phyloP scores from a whole-genome alignment of 2,329 filamentous ascomycete species.

The Leptographium galeiforme region DNA sequence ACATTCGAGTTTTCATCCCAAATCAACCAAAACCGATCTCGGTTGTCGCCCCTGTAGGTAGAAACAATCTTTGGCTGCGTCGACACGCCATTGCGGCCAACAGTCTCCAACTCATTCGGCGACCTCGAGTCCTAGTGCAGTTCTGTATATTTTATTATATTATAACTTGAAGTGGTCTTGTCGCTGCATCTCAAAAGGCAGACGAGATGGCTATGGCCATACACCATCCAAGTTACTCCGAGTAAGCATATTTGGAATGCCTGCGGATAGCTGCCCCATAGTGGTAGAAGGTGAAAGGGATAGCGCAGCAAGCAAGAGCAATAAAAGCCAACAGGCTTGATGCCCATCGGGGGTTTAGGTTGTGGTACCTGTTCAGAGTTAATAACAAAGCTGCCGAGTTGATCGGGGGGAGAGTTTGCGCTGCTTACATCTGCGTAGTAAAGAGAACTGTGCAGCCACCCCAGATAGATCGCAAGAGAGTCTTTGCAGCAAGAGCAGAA shows the following conservation, averaged over 20 bases:
- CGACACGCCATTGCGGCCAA: no score
- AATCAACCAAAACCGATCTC: no score
- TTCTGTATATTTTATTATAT: no score
- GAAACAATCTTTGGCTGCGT: no score
- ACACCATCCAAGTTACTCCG: not conserved
- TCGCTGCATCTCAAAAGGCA: no score
- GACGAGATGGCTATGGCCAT: not conserved
- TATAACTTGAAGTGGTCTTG: not conserved
- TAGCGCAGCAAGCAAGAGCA: slow-evolving; percentile 27
- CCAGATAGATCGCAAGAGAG: slow-evolving; percentile 39
- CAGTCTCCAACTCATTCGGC: no score
- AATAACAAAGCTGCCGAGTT: slow-evolving; percentile 9
- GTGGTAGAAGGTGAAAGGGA: slow-evolving; percentile 28
- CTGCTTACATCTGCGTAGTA: slow-evolving; percentile 20
- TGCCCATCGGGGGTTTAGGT: slow-evolving; percentile 11
- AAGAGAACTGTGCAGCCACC: slow-evolving; percentile 39
- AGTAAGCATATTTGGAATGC: slow-evolving; percentile 1
- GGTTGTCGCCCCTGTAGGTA: no score
- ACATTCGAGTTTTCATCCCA: no score
- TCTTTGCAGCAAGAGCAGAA: slow-evolving; percentile 46
- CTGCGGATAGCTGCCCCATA: slow-evolving; percentile 30
- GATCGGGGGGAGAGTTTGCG: slow-evolving; percentile 25
- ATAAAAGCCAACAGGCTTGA: slow-evolving; percentile 28
- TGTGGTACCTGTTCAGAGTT: not conserved
- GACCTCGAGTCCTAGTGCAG: no score